Conservation (phyloP, 2,329 filamentous ascomycete species). For the Cyanodermella asteris region DNA sequence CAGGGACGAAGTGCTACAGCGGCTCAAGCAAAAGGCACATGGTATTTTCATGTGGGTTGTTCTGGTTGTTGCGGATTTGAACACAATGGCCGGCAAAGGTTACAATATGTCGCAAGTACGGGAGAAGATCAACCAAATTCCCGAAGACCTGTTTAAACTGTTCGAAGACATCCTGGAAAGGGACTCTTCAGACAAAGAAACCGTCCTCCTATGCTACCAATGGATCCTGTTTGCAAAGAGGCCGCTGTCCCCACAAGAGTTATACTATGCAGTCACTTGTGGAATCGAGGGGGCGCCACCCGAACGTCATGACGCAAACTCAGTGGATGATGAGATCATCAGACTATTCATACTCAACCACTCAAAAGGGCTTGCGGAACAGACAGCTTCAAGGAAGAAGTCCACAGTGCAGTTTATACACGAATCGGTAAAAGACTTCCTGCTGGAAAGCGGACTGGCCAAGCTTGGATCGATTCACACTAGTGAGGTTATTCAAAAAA, state of each 20-base stretch:
- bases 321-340: conserved; percentile 9
- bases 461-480: too few species aligned
- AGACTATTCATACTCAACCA: conserved; percentile 16
- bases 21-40: too few species aligned
- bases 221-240: conserved; percentile 30
- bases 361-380: conserved; percentile 30
- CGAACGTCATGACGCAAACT: conserved; percentile 9
- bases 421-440: conserved; percentile 7
- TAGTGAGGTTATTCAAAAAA: conserved; percentile 13
- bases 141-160: conserved; percentile 20
- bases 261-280: conserved; percentile 22
- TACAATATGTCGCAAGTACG: conserved; percentile 13
- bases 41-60: conserved; percentile 7
- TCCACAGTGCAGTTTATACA: conserved; percentile 8
- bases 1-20: conserved; percentile 13
- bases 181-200: conserved; percentile 20
- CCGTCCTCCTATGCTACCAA: conserved; percentile 25
- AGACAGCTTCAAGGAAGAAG: conserved; percentile 13
- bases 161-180: conserved; percentile 30
- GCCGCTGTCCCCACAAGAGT: conserved; percentile 22
- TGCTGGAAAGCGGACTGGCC: conserved; percentile 15
- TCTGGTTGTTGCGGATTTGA: conserved; percentile 19
- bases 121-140: conserved; percentile 18
- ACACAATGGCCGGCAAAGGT: too few species aligned
- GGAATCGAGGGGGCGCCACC: conserved; percentile 9